Evolutionary conservation across 2,329 filamentous ascomycete species (phyloP), one percentile per base, ranked within the genome.

Genomic region (Aspergillus sp.): DNA sequence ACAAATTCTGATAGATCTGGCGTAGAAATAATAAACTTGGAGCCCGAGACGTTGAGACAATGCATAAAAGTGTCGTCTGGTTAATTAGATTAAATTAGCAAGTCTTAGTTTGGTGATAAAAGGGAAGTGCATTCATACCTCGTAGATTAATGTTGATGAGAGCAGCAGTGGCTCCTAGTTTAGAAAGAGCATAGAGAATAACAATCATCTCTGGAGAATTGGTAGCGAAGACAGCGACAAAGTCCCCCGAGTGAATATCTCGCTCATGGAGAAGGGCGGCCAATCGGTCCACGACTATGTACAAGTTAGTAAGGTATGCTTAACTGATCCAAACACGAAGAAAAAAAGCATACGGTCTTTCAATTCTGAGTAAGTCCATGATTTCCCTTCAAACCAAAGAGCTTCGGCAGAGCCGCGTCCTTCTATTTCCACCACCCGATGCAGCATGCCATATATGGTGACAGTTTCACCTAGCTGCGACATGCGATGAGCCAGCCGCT

Each of bases 141-240:
- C 78, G 69, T 9, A 81, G 68, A 54, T 76, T 79, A 11, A 70
- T 78, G 61, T 82, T 82, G 24, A 82, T 75, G 58, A 82, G 68
- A 3, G 76, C 77, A 39, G 74, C 71, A 5, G 79, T 73, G 13
- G 75, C 77, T 17, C 79, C 77, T 37, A 82, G 57, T 57, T 79
- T 80, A 0, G 77, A 73, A n/a, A 81, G 65, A 1, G 79, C 79
- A 46, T 78, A 72, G 13, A 77, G 68, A 2, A 69, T 68, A 17
- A 80, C 69, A 2, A 80, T 71, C 77, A 81, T 80, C 60, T 81
- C 79, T 0, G 78, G 79, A 0, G 78, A 80, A 59, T 82, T 82
- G 12, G 72, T 77, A 48, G 74, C 79, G 66, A 79, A 82, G 2
- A 81, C 72, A 4, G 73, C 78, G 15, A 82, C 74, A 45, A 74